These are phyloP conservation scores for Domatiomyces catenatus DNA, from an alignment of 2,329 filamentous ascomycete species.

Conservation along the genomic window DNA sequence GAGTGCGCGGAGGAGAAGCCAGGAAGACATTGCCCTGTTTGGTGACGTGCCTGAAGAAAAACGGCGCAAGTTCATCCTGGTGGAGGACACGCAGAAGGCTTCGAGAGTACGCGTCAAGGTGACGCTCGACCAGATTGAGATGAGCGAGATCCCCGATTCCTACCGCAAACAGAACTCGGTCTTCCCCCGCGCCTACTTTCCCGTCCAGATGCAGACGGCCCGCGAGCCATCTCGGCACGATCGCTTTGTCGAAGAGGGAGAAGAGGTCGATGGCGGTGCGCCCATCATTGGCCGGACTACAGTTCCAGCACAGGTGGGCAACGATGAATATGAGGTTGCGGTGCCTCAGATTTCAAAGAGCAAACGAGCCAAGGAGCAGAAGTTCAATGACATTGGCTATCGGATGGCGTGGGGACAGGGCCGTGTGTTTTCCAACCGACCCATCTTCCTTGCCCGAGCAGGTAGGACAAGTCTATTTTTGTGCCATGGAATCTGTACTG, in stretches of 20 bases:
- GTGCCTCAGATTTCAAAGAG: constrained; percentile 59
- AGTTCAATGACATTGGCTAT: constrained; percentile 82
- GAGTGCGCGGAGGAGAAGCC: constrained; percentile 22
- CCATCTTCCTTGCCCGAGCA: constrained; percentile 78
- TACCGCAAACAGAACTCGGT: constrained; percentile 84
- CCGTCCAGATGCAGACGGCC: constrained; percentile 79
- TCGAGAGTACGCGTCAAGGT: constrained; percentile 76
- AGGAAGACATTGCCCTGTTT: constrained; percentile 56
- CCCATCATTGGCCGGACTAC: constrained; percentile 30
- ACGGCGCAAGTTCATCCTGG: constrained; percentile 89
- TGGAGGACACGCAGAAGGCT: constrained; percentile 73
- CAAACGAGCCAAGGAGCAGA: constrained; percentile 65
- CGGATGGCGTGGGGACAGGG: constrained; percentile 96
- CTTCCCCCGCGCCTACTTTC: constrained; percentile 81
- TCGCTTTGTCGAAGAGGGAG: constrained; percentile 58
- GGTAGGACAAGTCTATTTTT: constrained; percentile 40
- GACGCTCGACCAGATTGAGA: constrained; percentile 82
- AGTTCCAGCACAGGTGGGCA: constrained; percentile 45
- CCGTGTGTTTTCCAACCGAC: constrained; percentile 72
- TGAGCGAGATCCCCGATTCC: constrained; percentile 88
- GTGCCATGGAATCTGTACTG: not conserved
- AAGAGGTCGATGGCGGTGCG: constrained; percentile 29
- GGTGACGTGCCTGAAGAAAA: constrained; percentile 78
- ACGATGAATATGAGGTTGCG: constrained; percentile 60
- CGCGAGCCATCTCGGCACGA: constrained; percentile 55